These are phyloP conservation scores for Russula dissimulans DNA, from an alignment of 768 basidiomycete species.

Conservation along the genomic window DNA sequence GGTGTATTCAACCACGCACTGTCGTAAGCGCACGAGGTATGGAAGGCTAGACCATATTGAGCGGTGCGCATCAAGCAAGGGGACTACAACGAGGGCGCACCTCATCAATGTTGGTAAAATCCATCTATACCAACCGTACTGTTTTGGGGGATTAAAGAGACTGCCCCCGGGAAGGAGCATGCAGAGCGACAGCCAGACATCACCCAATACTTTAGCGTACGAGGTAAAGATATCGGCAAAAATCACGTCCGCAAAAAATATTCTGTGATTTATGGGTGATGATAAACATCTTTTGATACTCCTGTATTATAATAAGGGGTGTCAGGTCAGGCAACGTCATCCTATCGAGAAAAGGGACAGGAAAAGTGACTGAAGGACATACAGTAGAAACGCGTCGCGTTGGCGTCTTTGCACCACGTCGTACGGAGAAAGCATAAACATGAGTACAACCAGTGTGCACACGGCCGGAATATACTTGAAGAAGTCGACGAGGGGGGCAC, in stretches of 20 bases:
- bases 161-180: constrained; percentile 85
- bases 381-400: constrained; percentile 73
- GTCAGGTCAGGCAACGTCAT: too few relatives aligned
- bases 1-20: constrained; percentile 81
- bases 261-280: constrained; percentile 46
- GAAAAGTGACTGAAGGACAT: constrained; percentile 27
- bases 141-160: constrained; percentile 51
- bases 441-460: constrained; percentile 47
- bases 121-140: constrained; percentile 61
- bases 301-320: constrained; percentile 32
- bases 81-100: constrained; percentile 33
- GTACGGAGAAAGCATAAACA: constrained; percentile 57
- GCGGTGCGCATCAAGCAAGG: background rate
- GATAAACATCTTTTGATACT: constrained; percentile 66
- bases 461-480: constrained; percentile 72
- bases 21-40: constrained; percentile 86
- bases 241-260: constrained; percentile 87
- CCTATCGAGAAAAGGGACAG: background rate
- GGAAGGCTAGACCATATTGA: constrained; percentile 52
- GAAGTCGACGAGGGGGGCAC: constrained; percentile 52
- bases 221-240: constrained; percentile 95
- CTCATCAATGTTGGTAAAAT: constrained; percentile 81
- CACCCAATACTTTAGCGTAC: constrained; percentile 93
- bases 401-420: constrained; percentile 59
- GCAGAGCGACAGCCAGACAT: constrained; percentile 79